Evolutionary conservation across 1,284 basidiomycete genomes (phyloP).

Genomic region (Rhodotorula sp.): DNA sequence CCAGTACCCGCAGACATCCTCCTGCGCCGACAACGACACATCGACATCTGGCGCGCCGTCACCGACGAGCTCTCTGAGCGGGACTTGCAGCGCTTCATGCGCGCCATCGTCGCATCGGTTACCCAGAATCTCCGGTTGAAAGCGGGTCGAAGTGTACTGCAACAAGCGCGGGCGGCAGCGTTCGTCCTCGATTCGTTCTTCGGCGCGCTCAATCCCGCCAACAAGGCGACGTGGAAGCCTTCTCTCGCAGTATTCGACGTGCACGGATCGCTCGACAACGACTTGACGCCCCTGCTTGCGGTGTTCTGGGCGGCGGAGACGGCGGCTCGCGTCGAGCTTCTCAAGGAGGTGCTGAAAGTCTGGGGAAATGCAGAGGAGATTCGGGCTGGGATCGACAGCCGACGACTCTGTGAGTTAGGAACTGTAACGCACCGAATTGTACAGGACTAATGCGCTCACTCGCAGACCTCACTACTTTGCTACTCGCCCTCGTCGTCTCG

Average conservation of each 20-base stretch:
- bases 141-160: neutral
- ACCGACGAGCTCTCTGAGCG: slow-evolving; percentile 20
- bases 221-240: neutral
- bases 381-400: neutral
- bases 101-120: slow-evolving; percentile 17
- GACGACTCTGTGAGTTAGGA: slow-evolving; percentile 21
- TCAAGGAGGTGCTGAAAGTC: neutral
- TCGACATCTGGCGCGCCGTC: slow-evolving; percentile 13
- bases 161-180: neutral
- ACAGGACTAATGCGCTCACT: slow-evolving; percentile 40
- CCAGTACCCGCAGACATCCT: slow-evolving; percentile 9
- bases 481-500: slow-evolving; percentile 64
- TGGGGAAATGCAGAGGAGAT: slow-evolving; percentile 13
- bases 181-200: slow-evolving; percentile 23
- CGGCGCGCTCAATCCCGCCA: slow-evolving; percentile 3
- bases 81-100: slow-evolving; percentile 15
- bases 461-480: slow-evolving; percentile 63
- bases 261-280: neutral
- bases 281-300: neutral
- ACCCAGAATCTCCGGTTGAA: neutral
- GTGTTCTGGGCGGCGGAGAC: slow-evolving; percentile 4
- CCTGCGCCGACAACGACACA: slow-evolving; percentile 10
- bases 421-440: too few species aligned
- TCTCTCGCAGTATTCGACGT: neutral
- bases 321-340: slow-evolving; percentile 18